Conservation (phyloP, 192 early-diverging fungal species). For the Coemansia sp. region DNA sequence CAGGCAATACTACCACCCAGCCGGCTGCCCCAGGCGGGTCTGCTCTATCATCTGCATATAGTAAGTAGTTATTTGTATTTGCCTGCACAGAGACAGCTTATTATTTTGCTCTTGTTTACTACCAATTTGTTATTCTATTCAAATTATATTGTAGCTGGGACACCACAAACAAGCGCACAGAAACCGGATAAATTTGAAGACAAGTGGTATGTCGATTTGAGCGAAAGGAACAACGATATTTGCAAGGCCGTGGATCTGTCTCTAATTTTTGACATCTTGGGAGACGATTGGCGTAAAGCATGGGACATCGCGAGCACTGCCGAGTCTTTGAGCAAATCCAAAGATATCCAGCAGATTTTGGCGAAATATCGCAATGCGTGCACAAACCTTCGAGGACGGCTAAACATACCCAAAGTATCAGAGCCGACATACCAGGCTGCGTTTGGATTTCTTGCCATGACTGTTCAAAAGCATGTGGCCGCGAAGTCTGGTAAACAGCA, state of each 20-base stretch:
- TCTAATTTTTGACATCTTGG: background rate
- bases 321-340: background rate
- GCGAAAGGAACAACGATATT: background rate
- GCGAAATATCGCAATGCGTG: background rate
- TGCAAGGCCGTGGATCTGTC: background rate
- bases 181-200: background rate
- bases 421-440: conserved; percentile 10
- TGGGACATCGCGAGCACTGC: background rate
- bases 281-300: background rate
- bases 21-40: no score
- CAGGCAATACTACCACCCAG: no score
- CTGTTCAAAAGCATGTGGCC: background rate
- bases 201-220: background rate
- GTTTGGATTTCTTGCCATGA: background rate
- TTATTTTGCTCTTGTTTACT: no score
- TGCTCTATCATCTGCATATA: no score
- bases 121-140: background rate
- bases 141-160: background rate
- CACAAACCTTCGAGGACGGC: background rate
- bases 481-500: no score
- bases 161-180: background rate
- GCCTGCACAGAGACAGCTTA: no score
- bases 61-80: no score
- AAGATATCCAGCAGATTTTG: background rate
- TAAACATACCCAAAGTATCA: background rate